phyloP scores from a whole-genome alignment of 495 filamentous ascomycete genomes.

The Podospora fimiseda region DNA sequence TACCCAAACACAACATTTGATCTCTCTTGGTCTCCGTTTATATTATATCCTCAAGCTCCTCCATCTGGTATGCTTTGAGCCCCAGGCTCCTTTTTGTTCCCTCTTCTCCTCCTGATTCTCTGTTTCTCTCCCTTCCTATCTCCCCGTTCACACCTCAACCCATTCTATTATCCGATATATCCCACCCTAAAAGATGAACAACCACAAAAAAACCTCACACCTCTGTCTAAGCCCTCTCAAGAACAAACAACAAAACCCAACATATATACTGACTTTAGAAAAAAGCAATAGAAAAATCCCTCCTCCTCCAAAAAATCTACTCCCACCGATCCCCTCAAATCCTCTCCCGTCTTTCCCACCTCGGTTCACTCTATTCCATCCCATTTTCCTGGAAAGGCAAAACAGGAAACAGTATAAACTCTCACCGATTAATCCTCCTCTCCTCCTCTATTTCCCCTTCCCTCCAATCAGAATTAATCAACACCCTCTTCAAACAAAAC shows the following conservation, averaged over 20 bases:
- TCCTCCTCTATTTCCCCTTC: constrained; percentile 10
- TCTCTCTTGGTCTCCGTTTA: constrained; percentile 67
- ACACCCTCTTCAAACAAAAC: constrained; percentile 59
- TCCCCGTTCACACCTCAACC: not conserved
- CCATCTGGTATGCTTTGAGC: constrained; percentile 15
- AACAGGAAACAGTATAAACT: constrained; percentile 68
- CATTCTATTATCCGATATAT: not conserved
- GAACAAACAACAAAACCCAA: not conserved
- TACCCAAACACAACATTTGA: too few relatives aligned
- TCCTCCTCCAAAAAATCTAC: constrained; percentile 11
- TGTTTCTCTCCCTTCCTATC: too few relatives aligned
- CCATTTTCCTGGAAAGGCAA: constrained; percentile 63
- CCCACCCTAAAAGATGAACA: too few relatives aligned
- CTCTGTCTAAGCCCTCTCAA: not conserved
- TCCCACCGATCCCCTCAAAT: constrained; percentile 13
- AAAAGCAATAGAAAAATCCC: constrained; percentile 4
- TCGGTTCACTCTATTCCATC: constrained; percentile 44
- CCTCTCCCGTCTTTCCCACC: constrained; percentile 12
- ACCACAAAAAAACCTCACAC: too few relatives aligned
- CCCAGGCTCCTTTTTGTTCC: not conserved
- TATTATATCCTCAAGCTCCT: constrained; percentile 61
- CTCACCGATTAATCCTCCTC: constrained; percentile 69
- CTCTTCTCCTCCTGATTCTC: not conserved
- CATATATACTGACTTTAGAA: not conserved
- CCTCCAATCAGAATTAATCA: constrained; percentile 52